A percentile compares a stretch with the other conserved stretches of the same genome.
Evolutionary conservation across 2,329 filamentous ascomycete genomes (phyloP).

Genomic region (Trichoderma simmonsii): DNA sequence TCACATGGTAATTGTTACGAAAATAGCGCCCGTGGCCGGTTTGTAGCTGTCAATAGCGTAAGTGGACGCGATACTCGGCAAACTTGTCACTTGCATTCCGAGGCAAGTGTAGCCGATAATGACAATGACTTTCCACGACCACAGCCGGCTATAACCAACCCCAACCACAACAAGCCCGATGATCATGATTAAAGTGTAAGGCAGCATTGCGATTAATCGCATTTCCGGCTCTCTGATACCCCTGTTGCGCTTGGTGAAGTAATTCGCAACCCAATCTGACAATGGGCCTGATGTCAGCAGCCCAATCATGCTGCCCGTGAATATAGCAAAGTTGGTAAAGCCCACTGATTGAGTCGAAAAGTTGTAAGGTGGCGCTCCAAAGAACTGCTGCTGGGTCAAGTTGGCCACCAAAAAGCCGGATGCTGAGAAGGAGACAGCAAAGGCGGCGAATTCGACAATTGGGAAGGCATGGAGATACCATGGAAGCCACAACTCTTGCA

Average conservation of each 20-base stretch:
- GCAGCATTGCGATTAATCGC: conserved; percentile 2
- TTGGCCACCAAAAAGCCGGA: conserved; percentile 3
- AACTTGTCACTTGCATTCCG: conserved; percentile 14
- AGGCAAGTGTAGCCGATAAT: conserved; percentile 5
- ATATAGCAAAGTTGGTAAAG: conserved; percentile 11
- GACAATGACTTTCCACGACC: conserved; percentile 10
- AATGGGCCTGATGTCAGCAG: background rate
- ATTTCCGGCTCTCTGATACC: conserved; percentile 9
- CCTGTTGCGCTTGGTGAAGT: conserved; percentile 7
- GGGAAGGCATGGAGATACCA: conserved; percentile 10
- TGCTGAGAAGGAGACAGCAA: conserved; percentile 2
- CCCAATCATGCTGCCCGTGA: background rate
- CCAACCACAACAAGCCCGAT: background rate
- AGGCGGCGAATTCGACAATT: conserved; percentile 8
- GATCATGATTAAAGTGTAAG: conserved; percentile 10
- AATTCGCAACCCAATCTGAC: conserved; percentile 7
- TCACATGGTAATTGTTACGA: conserved; percentile 12
- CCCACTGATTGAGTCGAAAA: background rate
- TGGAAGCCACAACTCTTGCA: conserved; percentile 11
- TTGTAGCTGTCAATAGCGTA: conserved; percentile 14
- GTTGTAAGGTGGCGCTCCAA: conserved; percentile 6
- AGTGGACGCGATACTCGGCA: conserved; percentile 6
- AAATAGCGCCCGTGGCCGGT: conserved; percentile 1
- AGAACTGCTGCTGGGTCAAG: conserved; percentile 4
- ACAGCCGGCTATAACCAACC: background rate